Evolutionary conservation across 352 stramenopile species (phyloP), one percentile per base, ranked within the genome.

Genomic region (Phytophthora meadii): DNA sequence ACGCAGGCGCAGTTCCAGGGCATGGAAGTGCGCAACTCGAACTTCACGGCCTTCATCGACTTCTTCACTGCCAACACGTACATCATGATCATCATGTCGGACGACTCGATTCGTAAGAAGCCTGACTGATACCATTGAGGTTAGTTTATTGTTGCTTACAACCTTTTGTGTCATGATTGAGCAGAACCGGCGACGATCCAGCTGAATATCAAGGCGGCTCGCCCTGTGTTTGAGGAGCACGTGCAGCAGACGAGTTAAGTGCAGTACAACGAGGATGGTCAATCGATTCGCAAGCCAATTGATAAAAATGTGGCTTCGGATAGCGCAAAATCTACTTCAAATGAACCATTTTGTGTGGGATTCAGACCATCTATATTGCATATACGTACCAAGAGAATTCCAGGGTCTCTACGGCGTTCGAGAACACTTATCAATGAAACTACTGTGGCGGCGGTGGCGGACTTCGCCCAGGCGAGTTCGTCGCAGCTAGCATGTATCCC

Each of bases 11-110:
- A 99, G 74, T 99, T 99, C 70, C 94, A 99, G 74, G 97, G 96
- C 41, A 99, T 99, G 96, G 92, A 97, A 68, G 90, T 97, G 62
- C 87, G 97, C 73, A 98, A 99, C 46, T 92, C 89, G n/a, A 99
- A 99, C 82, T 99, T 99, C 62, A 98, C 93, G 44, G 97, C 97
- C 5, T 99, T 97, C 68, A 99, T 99, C 79, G 97, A 99, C 76
- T 95, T 97, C 48, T 99, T 99, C 79, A 99, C 97, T 28, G 82
- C 84, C 72, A 99, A 99, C 79, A 99, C 97, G 39, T 99, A 98
- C 82, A 99, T 99, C 76, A 99, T 99, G 97, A 91, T 99, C 59
- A 98, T 99, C 84, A 97, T 98, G 61, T 97, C 87, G 34, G 91
- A 98, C 81, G 83, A 96, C 28, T 77, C 82, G 39, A 93, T 96